Percentiles rank a stretch among this genome's conserved stretches.
phyloP scores from a whole-genome alignment of 2,329 filamentous ascomycete species.

The Aureobasidium lini region DNA sequence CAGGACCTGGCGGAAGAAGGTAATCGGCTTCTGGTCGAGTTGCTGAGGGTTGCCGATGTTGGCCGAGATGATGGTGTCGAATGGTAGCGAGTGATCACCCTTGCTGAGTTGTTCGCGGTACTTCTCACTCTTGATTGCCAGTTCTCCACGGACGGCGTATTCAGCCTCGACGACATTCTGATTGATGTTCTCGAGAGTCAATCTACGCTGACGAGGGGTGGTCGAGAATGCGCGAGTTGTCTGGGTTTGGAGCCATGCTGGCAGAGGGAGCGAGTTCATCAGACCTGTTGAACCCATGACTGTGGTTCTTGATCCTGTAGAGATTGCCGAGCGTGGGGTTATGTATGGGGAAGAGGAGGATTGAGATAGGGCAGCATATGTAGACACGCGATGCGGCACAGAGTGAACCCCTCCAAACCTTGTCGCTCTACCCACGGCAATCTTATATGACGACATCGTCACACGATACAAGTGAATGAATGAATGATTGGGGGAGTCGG shows the following conservation, averaged over 20 bases:
- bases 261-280: neutral
- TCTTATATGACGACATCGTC: conserved; percentile 12
- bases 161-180: conserved; percentile 76
- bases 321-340: neutral
- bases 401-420: neutral
- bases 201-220: conserved; percentile 11
- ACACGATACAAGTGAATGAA: neutral
- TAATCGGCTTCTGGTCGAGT: conserved; percentile 97
- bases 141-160: conserved; percentile 93
- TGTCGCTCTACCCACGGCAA: conserved; percentile 2
- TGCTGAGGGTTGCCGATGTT: conserved; percentile 99
- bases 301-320: neutral
- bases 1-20: conserved; percentile 95
- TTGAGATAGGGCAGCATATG: neutral
- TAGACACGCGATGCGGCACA: conserved; percentile 8
- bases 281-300: conserved; percentile 3
- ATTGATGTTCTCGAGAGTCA: conserved; percentile 87
- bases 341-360: neutral
- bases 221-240: conserved; percentile 8
- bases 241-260: neutral
- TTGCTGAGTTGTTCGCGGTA: conserved; percentile 66
- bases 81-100: conserved; percentile 60
- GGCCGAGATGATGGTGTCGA: conserved; percentile 85
- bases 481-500: neutral
- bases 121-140: conserved; percentile 87